phyloP scores from a whole-genome alignment of 2,329 filamentous ascomycete genomes.

The Myriangium duriaei region DNA sequence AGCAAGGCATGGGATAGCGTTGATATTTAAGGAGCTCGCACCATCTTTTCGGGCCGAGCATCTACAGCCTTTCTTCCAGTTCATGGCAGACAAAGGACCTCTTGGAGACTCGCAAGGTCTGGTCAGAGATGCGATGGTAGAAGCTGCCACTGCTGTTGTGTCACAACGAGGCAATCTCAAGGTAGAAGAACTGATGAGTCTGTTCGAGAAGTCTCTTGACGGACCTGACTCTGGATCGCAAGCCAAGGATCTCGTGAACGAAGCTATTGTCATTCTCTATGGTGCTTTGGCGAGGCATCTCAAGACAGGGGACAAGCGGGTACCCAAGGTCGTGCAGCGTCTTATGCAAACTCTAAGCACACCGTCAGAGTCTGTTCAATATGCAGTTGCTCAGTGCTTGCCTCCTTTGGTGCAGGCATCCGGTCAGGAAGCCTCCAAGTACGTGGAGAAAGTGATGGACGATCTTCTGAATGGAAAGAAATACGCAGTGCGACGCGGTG shows the following conservation, averaged over 20 bases:
- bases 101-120: conserved; percentile 67
- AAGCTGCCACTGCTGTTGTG: conserved; percentile 73
- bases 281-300: conserved; percentile 85
- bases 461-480: conserved; percentile 77
- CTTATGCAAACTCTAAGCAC: conserved; percentile 80
- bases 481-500: conserved; percentile 84
- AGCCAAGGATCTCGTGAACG: conserved; percentile 79
- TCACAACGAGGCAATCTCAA: conserved; percentile 67
- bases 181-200: conserved; percentile 81
- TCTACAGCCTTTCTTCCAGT: conserved; percentile 67
- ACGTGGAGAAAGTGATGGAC: conserved; percentile 69
- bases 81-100: conserved; percentile 74
- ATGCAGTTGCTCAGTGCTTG: conserved; percentile 86
- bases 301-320: conserved; percentile 68
- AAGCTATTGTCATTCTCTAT: conserved; percentile 95
- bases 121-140: conserved; percentile 83
- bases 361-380: conserved; percentile 92
- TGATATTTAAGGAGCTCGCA: conserved; percentile 74
- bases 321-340: conserved; percentile 77
- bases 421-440: conserved; percentile 62
- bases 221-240: conserved; percentile 70
- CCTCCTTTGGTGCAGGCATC: conserved; percentile 81
- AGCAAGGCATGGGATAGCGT: conserved; percentile 73
- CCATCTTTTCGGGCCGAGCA: conserved; percentile 53
- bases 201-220: conserved; percentile 81